Conservation (phyloP, 2,329 filamentous ascomycete species). For the Ophiostoma australiae region DNA sequence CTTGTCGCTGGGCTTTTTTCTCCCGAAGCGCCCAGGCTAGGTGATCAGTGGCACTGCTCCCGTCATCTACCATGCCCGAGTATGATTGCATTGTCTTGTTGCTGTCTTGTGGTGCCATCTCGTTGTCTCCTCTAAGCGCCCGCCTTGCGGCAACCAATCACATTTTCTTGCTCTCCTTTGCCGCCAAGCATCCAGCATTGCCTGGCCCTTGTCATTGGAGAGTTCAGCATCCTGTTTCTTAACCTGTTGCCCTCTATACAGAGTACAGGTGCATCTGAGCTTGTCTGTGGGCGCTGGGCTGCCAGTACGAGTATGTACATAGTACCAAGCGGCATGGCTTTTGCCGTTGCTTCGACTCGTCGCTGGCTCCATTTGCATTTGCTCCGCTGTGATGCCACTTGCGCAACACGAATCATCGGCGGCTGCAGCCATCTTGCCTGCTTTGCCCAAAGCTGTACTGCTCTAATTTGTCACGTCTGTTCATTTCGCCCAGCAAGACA, state of each 20-base stretch:
- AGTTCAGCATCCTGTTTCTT: background rate
- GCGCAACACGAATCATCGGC: conserved; percentile 14
- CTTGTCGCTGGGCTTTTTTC: background rate
- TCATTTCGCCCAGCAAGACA: background rate
- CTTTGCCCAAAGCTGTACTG: background rate
- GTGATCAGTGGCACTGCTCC: conserved; percentile 4
- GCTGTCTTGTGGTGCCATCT: background rate
- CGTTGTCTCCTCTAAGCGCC: conserved; percentile 24
- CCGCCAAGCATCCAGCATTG: conserved; percentile 22
- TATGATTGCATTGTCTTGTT: background rate
- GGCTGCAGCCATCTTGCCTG: conserved; percentile 20
- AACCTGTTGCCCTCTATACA: background rate
- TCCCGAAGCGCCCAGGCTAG: conserved; percentile 13
- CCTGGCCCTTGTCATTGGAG: background rate
- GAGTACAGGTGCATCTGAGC: background rate
- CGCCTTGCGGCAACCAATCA: conserved; percentile 24
- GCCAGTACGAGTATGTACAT: background rate
- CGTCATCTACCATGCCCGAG: background rate
- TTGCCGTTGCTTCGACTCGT: conserved; percentile 6
- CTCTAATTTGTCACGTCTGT: background rate
- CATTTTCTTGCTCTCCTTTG: background rate
- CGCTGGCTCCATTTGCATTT: background rate
- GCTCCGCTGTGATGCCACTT: conserved; percentile 13
- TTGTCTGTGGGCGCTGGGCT: background rate
- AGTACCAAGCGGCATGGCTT: background rate